These are phyloP conservation scores for Alloascoidea africana DNA, from an alignment of 805 yeast species.

Conservation along the genomic window DNA sequence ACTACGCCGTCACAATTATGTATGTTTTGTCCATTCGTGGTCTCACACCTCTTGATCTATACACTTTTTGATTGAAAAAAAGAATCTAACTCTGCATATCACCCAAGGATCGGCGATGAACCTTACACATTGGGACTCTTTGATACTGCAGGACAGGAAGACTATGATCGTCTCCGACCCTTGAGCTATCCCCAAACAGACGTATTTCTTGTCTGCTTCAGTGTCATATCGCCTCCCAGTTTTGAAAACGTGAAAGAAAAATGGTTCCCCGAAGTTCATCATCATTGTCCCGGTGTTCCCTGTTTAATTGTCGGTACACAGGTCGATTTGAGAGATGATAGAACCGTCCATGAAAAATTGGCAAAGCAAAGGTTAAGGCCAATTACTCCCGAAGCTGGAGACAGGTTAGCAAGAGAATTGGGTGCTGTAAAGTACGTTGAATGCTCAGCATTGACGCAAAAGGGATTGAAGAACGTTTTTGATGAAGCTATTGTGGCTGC, in stretches of 20 bases:
- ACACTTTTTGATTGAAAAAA: slow-evolving; percentile 5
- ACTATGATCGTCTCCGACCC: slow-evolving; percentile 94
- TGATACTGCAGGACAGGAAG: slow-evolving; percentile 99
- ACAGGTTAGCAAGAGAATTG: slow-evolving; percentile 81
- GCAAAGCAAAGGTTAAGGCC: slow-evolving; percentile 85
- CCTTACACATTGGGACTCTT: slow-evolving; percentile 95
- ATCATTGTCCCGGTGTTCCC: slow-evolving; percentile 96
- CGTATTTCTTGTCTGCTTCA: slow-evolving; percentile 89
- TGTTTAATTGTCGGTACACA: slow-evolving; percentile 96
- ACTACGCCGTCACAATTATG: slow-evolving; percentile 88
- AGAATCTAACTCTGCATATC: slow-evolving; percentile 20
- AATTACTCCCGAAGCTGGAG: slow-evolving; percentile 77
- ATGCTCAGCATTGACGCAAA: slow-evolving; percentile 94
- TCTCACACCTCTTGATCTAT: neutral
- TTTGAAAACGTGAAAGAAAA: slow-evolving; percentile 96
- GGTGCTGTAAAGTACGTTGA: slow-evolving; percentile 95
- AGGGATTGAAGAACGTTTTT: slow-evolving; percentile 94
- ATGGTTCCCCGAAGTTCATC: slow-evolving; percentile 98
- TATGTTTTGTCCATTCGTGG: slow-evolving; percentile 1
- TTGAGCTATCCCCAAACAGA: slow-evolving; percentile 95
- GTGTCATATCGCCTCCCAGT: slow-evolving; percentile 92
- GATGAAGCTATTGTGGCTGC: slow-evolving; percentile 99
- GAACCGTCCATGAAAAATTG: slow-evolving; percentile 75
- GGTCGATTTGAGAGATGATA: slow-evolving; percentile 88
- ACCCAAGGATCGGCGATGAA: slow-evolving; percentile 71